Conservation (phyloP, 2,329 filamentous ascomycete genomes). For the Colletotrichum sp. region DNA sequence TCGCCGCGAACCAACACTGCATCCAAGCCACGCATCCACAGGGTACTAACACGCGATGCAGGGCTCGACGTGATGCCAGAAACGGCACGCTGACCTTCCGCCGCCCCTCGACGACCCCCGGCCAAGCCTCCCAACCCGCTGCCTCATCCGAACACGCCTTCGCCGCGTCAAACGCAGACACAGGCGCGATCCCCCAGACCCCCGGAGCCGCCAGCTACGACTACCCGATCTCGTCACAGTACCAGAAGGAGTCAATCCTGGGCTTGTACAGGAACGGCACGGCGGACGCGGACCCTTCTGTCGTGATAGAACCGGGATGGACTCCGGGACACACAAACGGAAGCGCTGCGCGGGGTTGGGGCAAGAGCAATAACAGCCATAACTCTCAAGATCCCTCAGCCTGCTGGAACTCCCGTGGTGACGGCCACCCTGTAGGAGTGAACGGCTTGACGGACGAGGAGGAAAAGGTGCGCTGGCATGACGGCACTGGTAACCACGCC, state of each 20-base stretch:
- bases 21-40: neutral
- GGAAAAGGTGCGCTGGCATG: conserved; percentile 54
- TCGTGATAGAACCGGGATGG: conserved; percentile 79
- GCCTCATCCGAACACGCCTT: conserved; percentile 40
- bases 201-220: conserved; percentile 33
- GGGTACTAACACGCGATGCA: conserved; percentile 29
- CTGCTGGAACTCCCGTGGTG: conserved; percentile 84
- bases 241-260: conserved; percentile 80
- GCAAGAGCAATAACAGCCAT: conserved; percentile 76
- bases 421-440: conserved; percentile 73
- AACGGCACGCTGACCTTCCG: conserved; percentile 71
- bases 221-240: conserved; percentile 59
- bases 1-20: neutral
- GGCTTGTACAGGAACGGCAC: conserved; percentile 65
- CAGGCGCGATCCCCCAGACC: conserved; percentile 38
- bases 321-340: conserved; percentile 76
- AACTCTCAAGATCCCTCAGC: conserved; percentile 82
- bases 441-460: conserved; percentile 71
- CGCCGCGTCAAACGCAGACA: conserved; percentile 26
- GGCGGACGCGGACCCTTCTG: conserved; percentile 57
- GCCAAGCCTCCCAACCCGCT: conserved; percentile 42
- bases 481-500: neutral
- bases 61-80: conserved; percentile 64
- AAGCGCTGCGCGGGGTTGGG: conserved; percentile 70
- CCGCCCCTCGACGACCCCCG: conserved; percentile 64